Conservation (phyloP, 2,329 filamentous ascomycete species). For the Epichloe brachyelytri region DNA sequence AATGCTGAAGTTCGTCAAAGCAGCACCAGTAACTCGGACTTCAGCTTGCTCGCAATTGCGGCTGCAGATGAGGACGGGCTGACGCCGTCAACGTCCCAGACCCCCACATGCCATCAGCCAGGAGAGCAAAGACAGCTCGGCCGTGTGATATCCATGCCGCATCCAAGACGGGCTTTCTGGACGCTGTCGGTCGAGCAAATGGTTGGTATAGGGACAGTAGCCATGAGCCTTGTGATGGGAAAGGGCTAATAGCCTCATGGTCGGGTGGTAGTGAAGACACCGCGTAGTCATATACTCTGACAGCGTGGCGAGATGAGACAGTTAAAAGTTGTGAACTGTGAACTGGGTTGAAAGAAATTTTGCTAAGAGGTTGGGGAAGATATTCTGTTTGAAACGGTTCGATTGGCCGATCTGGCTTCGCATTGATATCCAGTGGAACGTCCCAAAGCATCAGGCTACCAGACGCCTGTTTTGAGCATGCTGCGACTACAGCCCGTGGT, state of each 20-base stretch:
- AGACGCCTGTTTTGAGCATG: slow-evolving; percentile 45
- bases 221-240: slow-evolving; percentile 49
- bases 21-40: slow-evolving; percentile 41
- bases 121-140: slow-evolving; percentile 42
- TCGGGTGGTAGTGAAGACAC: slow-evolving; percentile 38
- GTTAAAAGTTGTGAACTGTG: slow-evolving; percentile 45
- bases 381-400: slow-evolving; percentile 49
- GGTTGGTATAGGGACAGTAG: slow-evolving; percentile 48
- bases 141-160: slow-evolving; percentile 50
- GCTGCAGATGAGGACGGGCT: slow-evolving; percentile 31
- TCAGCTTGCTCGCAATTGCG: slow-evolving; percentile 35
- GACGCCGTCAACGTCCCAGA: slow-evolving; percentile 52
- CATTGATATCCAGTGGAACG: slow-evolving; percentile 32
- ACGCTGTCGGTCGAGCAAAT: slow-evolving; percentile 34
- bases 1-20: slow-evolving; percentile 43
- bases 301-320: slow-evolving; percentile 40
- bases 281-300: slow-evolving; percentile 50
- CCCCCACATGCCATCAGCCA: slow-evolving; percentile 54
- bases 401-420: slow-evolving; percentile 16
- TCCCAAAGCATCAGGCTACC: slow-evolving; percentile 47
- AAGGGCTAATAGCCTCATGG: slow-evolving; percentile 35
- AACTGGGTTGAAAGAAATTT: slow-evolving; percentile 48
- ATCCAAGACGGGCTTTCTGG: slow-evolving; percentile 48
- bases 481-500: slow-evolving; percentile 41
- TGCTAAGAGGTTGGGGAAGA: slow-evolving; percentile 38